phyloP scores from a whole-genome alignment of 495 filamentous ascomycete genomes.

The Hypoxylon rickii region DNA sequence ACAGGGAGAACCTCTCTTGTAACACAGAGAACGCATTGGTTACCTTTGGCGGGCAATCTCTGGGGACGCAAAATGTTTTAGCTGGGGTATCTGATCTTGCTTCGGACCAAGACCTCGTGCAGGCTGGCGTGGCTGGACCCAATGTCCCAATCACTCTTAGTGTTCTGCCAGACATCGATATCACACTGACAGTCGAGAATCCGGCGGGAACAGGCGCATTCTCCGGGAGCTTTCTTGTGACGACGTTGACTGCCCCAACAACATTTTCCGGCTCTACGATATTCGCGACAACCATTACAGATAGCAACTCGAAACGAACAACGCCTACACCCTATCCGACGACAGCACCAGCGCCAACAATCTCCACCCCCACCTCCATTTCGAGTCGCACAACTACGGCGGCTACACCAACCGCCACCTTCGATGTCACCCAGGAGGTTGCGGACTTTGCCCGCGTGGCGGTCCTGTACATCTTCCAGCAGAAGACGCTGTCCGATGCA shows the following conservation, averaged over 20 bases:
- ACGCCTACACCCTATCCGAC: slow-evolving; percentile 34
- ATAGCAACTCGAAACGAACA: slow-evolving; percentile 20
- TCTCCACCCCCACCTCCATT: slow-evolving; percentile 21
- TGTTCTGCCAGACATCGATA: slow-evolving; percentile 23
- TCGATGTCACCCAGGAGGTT: slow-evolving; percentile 51
- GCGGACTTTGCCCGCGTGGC: slow-evolving; percentile 70
- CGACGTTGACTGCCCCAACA: slow-evolving; percentile 32
- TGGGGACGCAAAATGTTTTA: slow-evolving; percentile 38
- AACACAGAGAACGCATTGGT: slow-evolving; percentile 83
- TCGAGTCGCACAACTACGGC: slow-evolving; percentile 30
- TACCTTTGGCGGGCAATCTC: slow-evolving; percentile 67
- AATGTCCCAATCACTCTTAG: slow-evolving; percentile 44
- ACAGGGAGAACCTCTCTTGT: slow-evolving; percentile 72
- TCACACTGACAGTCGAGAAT: slow-evolving; percentile 31
- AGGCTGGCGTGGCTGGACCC: slow-evolving; percentile 35
- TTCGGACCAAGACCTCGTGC: slow-evolving; percentile 23
- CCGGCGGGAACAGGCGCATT: slow-evolving; percentile 23
- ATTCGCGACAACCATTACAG: slow-evolving; percentile 32
- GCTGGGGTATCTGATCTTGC: slow-evolving; percentile 19
- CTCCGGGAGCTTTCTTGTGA: slow-evolving; percentile 36
- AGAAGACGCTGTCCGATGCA: slow-evolving; percentile 55
- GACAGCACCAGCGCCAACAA: slow-evolving; percentile 28
- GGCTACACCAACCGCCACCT: slow-evolving; percentile 36
- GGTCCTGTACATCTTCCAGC: slow-evolving; percentile 66
- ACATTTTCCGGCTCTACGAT: slow-evolving; percentile 28